Percentiles rank a stretch among this genome's conserved stretches.
phyloP scores from a whole-genome alignment of 805 yeast species.

The Ogataea degrootiae region DNA sequence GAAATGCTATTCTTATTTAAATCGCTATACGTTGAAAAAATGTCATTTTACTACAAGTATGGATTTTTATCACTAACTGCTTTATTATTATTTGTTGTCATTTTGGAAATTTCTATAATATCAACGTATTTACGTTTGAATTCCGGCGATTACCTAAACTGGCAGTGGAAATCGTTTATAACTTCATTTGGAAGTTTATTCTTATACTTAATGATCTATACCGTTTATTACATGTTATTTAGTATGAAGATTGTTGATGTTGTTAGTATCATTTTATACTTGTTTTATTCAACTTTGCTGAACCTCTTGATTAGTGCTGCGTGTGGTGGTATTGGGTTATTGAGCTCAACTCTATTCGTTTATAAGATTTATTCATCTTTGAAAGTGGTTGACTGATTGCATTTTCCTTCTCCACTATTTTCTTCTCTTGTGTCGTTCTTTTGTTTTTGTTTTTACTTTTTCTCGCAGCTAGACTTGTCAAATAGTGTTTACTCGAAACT shows the following conservation, averaged over 20 bases:
- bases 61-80: slow-evolving; percentile 69
- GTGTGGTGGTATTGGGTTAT: slow-evolving; percentile 70
- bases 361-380: slow-evolving; percentile 51
- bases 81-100: slow-evolving; percentile 53
- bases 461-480: no score
- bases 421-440: no score
- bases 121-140: slow-evolving; percentile 59
- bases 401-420: no score
- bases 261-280: slow-evolving; percentile 62
- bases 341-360: slow-evolving; percentile 64
- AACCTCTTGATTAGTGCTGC: slow-evolving; percentile 60
- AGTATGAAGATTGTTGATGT: slow-evolving; percentile 60
- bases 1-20: slow-evolving; percentile 70
- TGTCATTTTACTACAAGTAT: slow-evolving; percentile 73
- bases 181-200: slow-evolving; percentile 68
- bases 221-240: slow-evolving; percentile 58
- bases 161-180: slow-evolving; percentile 83
- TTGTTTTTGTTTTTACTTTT: no score
- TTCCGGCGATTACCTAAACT: slow-evolving; percentile 46
- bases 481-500: no score
- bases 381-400: slow-evolving; percentile 7
- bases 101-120: slow-evolving; percentile 67
- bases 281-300: slow-evolving; percentile 65
- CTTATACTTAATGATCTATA: slow-evolving; percentile 62
- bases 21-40: slow-evolving; percentile 75